Percentiles rank a stretch among this genome's conserved stretches.
These are phyloP conservation scores for Apiospora hydei DNA, from an alignment of 2,329 filamentous ascomycete genomes.

Conservation along the genomic window DNA sequence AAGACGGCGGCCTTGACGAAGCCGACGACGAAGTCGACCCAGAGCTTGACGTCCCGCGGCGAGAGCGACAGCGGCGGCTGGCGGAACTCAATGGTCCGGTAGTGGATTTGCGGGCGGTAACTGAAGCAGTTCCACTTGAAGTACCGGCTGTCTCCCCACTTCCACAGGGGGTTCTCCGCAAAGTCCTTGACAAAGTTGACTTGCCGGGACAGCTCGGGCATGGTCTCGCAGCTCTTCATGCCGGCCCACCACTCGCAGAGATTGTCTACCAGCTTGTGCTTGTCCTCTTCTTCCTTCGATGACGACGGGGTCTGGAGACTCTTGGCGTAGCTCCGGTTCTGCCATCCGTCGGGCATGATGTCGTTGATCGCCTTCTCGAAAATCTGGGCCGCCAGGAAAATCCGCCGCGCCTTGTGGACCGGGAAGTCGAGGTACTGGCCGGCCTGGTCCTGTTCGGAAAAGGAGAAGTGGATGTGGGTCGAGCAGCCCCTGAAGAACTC, in stretches of 20 bases:
- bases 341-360: not conserved
- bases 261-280: not conserved
- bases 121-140: slow-evolving; percentile 1
- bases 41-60: not conserved
- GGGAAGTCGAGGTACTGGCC: not conserved
- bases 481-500: not conserved
- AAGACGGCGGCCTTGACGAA: not conserved
- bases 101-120: not conserved
- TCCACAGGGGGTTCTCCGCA: not conserved
- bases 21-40: not conserved
- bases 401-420: not conserved
- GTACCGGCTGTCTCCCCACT: not conserved
- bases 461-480: not conserved
- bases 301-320: not conserved
- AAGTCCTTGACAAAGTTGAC: not conserved
- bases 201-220: not conserved
- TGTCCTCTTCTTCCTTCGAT: not conserved
- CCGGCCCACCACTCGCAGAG: not conserved
- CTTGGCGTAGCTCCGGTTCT: not conserved
- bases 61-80: not conserved
- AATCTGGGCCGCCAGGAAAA: not conserved
- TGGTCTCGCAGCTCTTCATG: not conserved
- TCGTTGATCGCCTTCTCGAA: not conserved
- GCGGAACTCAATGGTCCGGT: not conserved
- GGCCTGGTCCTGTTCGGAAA: not conserved